Evolutionary conservation across 208 protist genomes (phyloP), one percentile per base, ranked within the genome.

Genomic region (Balamuthia mandrillaris): DNA sequence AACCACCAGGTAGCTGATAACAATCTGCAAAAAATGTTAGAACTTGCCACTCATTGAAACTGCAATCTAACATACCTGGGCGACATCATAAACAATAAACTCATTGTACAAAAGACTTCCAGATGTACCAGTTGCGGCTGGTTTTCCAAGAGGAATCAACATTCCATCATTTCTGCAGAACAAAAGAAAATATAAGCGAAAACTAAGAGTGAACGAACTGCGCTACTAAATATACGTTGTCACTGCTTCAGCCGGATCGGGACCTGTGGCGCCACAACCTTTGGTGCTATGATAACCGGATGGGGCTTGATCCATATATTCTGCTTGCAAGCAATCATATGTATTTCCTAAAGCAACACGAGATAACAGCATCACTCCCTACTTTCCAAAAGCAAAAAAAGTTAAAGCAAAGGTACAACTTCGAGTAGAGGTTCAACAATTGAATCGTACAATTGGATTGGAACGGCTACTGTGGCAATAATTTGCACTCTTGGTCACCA

Each of bases 51-150:
- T n/a, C n/a, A n/a, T n/a, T n/a, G n/a, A n/a, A n/a, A n/a, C n/a
- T n/a, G n/a, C n/a, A n/a, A n/a, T n/a, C n/a, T n/a, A n/a, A n/a
- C n/a, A n/a, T n/a, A 68, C 60, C 51, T 90, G 86, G 1, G 87
- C 49, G 18, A 88, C 86, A 52, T 90, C 88, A 39, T 90, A 90
- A 7, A 90, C 87, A 87, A 90, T 90, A 45, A 90, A 90, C 72
- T 90, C 88, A 44, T 90, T 88, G 86, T 90, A 90, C 35, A 84
- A 79, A 9, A 88, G 78, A n/a, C 61, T 81, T 3, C 37, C 44
- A 6, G 27, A 39, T 27, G 33, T 39, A 35, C 72, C 74, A 6
- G 68, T 63, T 4, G 84, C 42, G 41, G 51, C 65, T 24, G 82
- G 65, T 63, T 88, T 88, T 9, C 79, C 85, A 27, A 84, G 47